A percentile compares a stretch with the other conserved stretches of the same genome.
Evolutionary conservation across 345 rosid species (phyloP).

Genomic region (Brassica napus): Da-Ae NC_063444.1:49157001-49157500

Average conservation of each 20-base stretch:
- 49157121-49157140: slow-evolving; percentile 66
- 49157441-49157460: slow-evolving; percentile 18
- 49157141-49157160: slow-evolving; percentile 50
- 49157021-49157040: not conserved
- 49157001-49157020: not conserved
- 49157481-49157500: not conserved
- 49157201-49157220: slow-evolving; percentile 80
- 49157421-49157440: slow-evolving; percentile 77
- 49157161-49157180: slow-evolving; percentile 57
- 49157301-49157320: not conserved
- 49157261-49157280: slow-evolving; percentile 54
- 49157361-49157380: slow-evolving; percentile 89
- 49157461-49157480: not conserved
- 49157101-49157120: slow-evolving; percentile 56
- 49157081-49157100: not conserved
- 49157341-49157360: slow-evolving; percentile 61
- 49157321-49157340: not conserved
- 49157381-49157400: slow-evolving; percentile 91
- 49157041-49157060: not conserved
- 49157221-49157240: slow-evolving; percentile 76
- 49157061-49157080: not conserved
- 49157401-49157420: slow-evolving; percentile 93
- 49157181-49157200: slow-evolving; percentile 60
- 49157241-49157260: slow-evolving; percentile 77
- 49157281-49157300: not conserved